phyloP scores from a whole-genome alignment of 306 rosid genomes.

The apple (Malus domestica) region DNA sequence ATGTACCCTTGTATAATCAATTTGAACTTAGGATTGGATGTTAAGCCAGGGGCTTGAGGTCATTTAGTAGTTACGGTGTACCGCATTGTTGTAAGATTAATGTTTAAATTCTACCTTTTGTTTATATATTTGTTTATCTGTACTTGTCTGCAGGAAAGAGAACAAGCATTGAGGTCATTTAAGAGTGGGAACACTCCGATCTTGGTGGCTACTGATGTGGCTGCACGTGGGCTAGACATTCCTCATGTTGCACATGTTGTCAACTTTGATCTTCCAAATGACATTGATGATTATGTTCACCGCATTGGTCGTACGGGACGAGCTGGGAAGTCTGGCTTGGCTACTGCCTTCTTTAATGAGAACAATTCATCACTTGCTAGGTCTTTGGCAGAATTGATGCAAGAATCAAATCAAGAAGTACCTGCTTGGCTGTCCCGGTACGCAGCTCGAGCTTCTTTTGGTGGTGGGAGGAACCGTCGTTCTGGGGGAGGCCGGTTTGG shows the following conservation, averaged over 20 bases:
- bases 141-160: constrained; percentile 65
- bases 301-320: constrained; percentile 92
- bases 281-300: constrained; percentile 88
- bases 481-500: constrained; percentile 79
- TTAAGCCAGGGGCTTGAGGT: not conserved
- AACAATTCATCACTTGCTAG: constrained; percentile 64
- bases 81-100: not conserved
- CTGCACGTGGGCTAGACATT: constrained; percentile 90
- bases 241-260: constrained; percentile 89
- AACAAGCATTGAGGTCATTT: constrained; percentile 66
- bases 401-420: constrained; percentile 74
- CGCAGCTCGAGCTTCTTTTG: constrained; percentile 57
- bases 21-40: not conserved
- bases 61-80: not conserved
- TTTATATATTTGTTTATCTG: constrained; percentile 3
- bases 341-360: constrained; percentile 86
- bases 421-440: constrained; percentile 78
- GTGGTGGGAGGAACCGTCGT: constrained; percentile 75
- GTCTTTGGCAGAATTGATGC: constrained; percentile 71
- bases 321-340: constrained; percentile 83
- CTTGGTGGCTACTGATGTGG: constrained; percentile 91
- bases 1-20: not conserved
- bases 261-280: constrained; percentile 88
- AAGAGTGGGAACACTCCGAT: constrained; percentile 83
- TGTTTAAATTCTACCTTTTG: not conserved